A percentile compares a stretch with the other conserved stretches of the same genome.
phyloP scores from a whole-genome alignment of 75 land plant genomes.

The Selaginella moellendorffii region DNA sequence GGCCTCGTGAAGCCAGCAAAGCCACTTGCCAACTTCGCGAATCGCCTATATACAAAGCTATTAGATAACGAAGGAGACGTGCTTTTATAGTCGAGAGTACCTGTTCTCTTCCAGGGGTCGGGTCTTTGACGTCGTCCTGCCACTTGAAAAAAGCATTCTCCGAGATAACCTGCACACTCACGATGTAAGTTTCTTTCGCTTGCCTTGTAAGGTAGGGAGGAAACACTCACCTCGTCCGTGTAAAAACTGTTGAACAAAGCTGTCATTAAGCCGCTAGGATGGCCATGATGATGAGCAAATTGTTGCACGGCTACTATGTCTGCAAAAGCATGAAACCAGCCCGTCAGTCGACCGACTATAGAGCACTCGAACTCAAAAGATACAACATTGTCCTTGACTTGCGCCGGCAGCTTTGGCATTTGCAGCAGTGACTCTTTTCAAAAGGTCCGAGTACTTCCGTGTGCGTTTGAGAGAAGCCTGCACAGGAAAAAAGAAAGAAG shows the following conservation, averaged over 20 bases:
- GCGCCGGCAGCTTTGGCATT: slow-evolving; percentile 14
- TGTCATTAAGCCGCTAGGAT: slow-evolving; percentile 26
- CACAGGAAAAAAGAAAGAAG: too few species aligned
- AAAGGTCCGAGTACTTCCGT: slow-evolving; percentile 13
- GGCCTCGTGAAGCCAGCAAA: slow-evolving; percentile 16
- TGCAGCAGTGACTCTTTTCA: slow-evolving; percentile 16
- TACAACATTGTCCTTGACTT: slow-evolving; percentile 24
- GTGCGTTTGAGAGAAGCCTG: neutral
- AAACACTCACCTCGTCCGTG: slow-evolving; percentile 16
- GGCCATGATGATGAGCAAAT: slow-evolving; percentile 19
- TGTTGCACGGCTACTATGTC: slow-evolving; percentile 29
- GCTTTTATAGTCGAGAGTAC: neutral
- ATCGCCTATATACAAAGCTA: slow-evolving; percentile 11
- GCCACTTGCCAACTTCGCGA: slow-evolving; percentile 22
- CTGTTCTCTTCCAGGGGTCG: slow-evolving; percentile 30
- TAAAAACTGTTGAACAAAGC: slow-evolving; percentile 19
- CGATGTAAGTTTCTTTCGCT: neutral
- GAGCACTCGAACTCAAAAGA: neutral
- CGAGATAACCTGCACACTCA: slow-evolving; percentile 21
- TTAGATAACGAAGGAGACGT: neutral
- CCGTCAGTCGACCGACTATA: neutral
- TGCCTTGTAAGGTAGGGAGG: too few species aligned
- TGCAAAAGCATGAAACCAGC: slow-evolving; percentile 3
- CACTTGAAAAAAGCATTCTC: slow-evolving; percentile 22
- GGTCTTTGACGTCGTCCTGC: slow-evolving; percentile 26